Evolutionary conservation across 257 asterid genomes (phyloP), one percentile per base, ranked within the genome.

Genomic region (Scutellaria baicalensis): DNA sequence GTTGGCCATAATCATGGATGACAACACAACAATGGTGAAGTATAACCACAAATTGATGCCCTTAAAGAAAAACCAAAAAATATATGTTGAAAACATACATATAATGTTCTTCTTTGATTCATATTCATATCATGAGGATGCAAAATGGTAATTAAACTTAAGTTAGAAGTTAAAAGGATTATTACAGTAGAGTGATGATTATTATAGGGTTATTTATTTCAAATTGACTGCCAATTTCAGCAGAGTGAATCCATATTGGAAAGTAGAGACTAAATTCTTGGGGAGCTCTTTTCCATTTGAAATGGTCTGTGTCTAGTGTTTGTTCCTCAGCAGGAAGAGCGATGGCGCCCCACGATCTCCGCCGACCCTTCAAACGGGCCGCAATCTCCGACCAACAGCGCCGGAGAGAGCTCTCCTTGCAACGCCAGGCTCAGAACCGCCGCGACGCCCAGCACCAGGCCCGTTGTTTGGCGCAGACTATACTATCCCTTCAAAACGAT

Each of bases 301-400:
- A 31, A 42, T 9, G 20, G 9, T n/a, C 16, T 38, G 60, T 14
- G 36, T 33, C 40, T 47, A 20, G n/a, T 27, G 33, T 61, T 48
- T 56, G 13, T 56, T 36, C 59, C 6, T 23, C 35, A 21, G 27
- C 17, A 18, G 62, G n/a, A 9, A 36, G 17, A 54, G 43, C 20
- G 17, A 93, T 91, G 97, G 85, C 94, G 62, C 89, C 96, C 23
- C 96, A 65, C 71, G 96, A 89, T 64, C 73, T 81, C 78, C 96
- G 93, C 55, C 97, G 97, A 12, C 96, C 95, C 13, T 88, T 84
- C 80, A 94, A 94, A 82, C 96, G 97, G 4, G 82, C 93, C 39
- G 79, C 91, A 5, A 74, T 94, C 44, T 91, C 99, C 72, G 97
- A 89, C 78, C 99, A 91, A 52, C 99, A 91, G 70, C 73, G 86